Percentiles rank a stretch among this genome's conserved stretches.
Evolutionary conservation across 768 basidiomycete species (phyloP).

Genomic region (Tulasnella sp.): DNA sequence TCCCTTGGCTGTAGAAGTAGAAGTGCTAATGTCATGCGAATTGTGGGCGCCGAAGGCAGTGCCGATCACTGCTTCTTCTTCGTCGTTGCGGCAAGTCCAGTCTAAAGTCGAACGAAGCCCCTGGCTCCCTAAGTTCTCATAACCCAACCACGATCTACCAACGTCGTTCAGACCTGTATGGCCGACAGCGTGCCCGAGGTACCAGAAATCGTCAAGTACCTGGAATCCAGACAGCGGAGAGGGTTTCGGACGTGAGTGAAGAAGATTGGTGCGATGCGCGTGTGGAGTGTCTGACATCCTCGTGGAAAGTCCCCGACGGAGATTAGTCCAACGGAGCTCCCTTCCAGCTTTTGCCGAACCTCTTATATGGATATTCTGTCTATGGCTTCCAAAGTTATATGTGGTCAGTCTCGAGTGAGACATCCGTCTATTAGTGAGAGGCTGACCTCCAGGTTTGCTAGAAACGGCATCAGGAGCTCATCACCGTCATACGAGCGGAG

Average conservation of each 20-base stretch:
- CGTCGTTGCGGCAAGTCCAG: not conserved
- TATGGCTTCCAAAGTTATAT: not conserved
- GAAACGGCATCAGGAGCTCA: not conserved
- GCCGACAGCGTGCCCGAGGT: not conserved
- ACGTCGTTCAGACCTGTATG: not conserved
- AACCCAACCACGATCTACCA: not conserved
- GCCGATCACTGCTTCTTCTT: not conserved
- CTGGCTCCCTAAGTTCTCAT: not conserved
- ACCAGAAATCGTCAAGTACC: not conserved
- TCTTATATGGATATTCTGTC: not conserved
- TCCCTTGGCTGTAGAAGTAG: not conserved
- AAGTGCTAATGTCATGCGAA: not conserved
- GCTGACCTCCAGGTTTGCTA: not conserved
- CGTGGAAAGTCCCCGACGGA: not conserved
- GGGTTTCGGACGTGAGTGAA: not conserved
- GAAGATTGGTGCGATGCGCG: not conserved
- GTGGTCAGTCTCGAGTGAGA: not conserved
- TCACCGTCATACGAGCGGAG: not conserved
- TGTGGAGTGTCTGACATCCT: not conserved
- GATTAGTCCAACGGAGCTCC: not conserved
- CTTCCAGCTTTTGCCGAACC: not conserved
- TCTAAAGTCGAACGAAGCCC: not conserved
- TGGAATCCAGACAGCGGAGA: not conserved
- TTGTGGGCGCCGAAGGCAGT: not conserved
- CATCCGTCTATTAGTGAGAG: not conserved